Evolutionary conservation across 768 basidiomycete species (phyloP).

Genomic region (Cystobasidium ongulense): DNA sequence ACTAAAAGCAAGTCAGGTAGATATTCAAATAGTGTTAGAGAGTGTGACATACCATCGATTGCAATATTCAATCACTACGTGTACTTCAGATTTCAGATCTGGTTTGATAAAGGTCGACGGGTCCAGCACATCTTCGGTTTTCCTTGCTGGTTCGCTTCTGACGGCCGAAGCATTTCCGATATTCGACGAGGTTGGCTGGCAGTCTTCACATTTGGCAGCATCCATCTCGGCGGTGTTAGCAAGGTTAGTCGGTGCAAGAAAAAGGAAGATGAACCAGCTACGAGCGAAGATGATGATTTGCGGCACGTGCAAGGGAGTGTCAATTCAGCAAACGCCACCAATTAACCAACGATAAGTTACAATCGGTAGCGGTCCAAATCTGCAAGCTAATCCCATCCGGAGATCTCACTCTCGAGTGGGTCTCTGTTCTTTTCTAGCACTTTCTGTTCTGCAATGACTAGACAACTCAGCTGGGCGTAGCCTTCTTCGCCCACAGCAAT

Average conservation of each 20-base stretch:
- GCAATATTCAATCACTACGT: conserved; percentile 51
- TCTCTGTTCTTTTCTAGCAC: conserved; percentile 19
- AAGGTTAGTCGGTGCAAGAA: too few relatives aligned
- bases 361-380: neutral
- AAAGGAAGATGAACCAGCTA: too few relatives aligned
- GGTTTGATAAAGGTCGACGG: conserved; percentile 38
- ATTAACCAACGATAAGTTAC: neutral
- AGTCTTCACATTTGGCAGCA: neutral
- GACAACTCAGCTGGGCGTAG: neutral
- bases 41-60: conserved; percentile 58
- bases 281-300: too few relatives aligned
- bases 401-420: conserved; percentile 13
- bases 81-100: conserved; percentile 6
- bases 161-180: neutral
- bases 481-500: conserved; percentile 4
- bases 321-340: neutral
- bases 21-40: conserved; percentile 23
- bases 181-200: neutral
- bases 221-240: neutral
- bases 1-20: conserved; percentile 14
- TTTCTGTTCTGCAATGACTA: conserved; percentile 19
- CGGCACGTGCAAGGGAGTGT: neutral
- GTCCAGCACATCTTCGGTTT: conserved; percentile 38
- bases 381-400: conserved; percentile 13
- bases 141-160: neutral